Evolutionary conservation across 371 early-diverging fungal species (phyloP), one percentile per base, ranked within the genome.

Genomic region (Lichtheimia ornata): DNA sequence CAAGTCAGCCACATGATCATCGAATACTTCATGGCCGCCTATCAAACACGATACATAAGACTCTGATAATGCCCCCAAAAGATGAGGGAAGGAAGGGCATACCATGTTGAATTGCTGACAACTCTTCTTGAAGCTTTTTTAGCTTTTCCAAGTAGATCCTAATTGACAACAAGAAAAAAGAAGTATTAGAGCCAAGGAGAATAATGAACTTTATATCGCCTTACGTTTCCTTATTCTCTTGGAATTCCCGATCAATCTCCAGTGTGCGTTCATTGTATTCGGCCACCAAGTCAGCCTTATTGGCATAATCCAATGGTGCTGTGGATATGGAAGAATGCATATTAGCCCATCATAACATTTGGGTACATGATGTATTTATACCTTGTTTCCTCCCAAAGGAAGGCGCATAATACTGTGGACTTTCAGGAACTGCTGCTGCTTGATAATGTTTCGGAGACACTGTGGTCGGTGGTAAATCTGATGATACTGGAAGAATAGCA

Each of bases 151-250:
- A 17, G 30, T 64, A 64, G 17, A 64, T 55, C 11, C 64, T 64
- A 28, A 9, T 35, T 9, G 35, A 35, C 35, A 13, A 28, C 54
- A 54, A 17, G 13, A 24, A 14, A 52, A 3, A 52, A 52, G n/a
- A 52, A 15, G 24, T 5, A 28, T 13, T 6, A 27, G 17, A 28
- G 14, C 1, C 52, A 52, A 52, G 7, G 28, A 28, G 14, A n/a
- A 52, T 12, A 28, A 28, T 12, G 28, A 24, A 18, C 22, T 22
- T 22, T 47, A 1, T 11, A 15, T 45, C 17, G 4, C n/a, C 63
- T 55, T 62, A 56, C 63, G 57, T 56, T 51, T 62, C 63, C 52
- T 44, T 62, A 43, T 62, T 62, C 30, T 62, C 63, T 14, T 50
- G 42, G 41, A 62, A 62, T 41, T 62, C 63, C 17, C 56, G 63